phyloP scores from a whole-genome alignment of 129 eudicot genomes.

The Pulicaria dysenterica region DNA sequence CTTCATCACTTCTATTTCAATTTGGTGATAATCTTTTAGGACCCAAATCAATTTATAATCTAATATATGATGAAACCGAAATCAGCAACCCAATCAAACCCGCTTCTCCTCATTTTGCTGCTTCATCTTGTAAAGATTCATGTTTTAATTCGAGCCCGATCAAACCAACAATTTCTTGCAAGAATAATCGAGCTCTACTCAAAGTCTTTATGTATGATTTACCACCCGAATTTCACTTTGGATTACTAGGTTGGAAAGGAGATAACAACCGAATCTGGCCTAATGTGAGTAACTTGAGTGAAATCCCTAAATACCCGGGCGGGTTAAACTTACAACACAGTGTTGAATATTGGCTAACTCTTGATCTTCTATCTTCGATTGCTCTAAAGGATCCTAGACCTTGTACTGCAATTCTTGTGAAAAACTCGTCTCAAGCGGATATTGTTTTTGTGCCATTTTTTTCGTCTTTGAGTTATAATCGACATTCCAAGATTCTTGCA shows the following conservation, averaged over 20 bases:
- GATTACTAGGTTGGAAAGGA: constrained; percentile 75
- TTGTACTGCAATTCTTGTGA: constrained; percentile 60
- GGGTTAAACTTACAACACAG: constrained; percentile 90
- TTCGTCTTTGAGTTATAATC: constrained; percentile 82
- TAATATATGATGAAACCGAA: constrained; percentile 22
- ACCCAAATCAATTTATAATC: constrained; percentile 49
- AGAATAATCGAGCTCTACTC: constrained; percentile 42
- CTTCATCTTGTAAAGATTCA: constrained; percentile 15
- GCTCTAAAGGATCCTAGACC: constrained; percentile 48
- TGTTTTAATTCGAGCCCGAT: not conserved
- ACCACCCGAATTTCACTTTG: constrained; percentile 81
- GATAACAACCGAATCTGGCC: constrained; percentile 66
- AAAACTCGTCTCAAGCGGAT: constrained; percentile 66
- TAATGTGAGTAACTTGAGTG: constrained; percentile 41
- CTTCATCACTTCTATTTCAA: constrained; percentile 47
- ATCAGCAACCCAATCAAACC: not conserved
- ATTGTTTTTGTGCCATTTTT: constrained; percentile 78
- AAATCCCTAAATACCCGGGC: constrained; percentile 75
- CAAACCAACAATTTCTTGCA: constrained; percentile 5
- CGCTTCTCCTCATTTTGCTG: not conserved
- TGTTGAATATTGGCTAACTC: constrained; percentile 86
- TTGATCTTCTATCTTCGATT: constrained; percentile 77
- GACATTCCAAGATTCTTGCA: constrained; percentile 54
- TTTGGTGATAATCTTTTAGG: constrained; percentile 45
- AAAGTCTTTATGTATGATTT: constrained; percentile 82